Base-by-base conservation (phyloP, 768 basidiomycete species). In the Boletus rubescentipes region DNA sequence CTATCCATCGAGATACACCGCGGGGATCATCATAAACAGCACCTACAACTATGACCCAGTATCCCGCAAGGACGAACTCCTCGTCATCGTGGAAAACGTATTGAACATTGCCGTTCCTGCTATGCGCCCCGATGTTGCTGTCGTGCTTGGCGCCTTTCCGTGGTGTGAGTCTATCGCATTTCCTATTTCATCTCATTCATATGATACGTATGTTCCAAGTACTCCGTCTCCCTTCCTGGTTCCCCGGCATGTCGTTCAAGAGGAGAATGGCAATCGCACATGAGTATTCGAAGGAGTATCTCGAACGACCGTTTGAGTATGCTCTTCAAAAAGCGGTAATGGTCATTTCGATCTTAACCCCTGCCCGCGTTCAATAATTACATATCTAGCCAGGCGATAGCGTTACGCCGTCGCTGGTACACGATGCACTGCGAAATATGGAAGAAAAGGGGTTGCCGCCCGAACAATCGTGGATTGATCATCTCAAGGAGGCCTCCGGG, bases 161-260 rank as follows among this genome's bases (percentile, higher is more conserved):
- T 12, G 43, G 16, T 7, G 59, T 51, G 43, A 37, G 58, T 42
- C 2, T 0, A 18, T 48, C 8, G 1, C 7, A 14, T 12, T 26
- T 29, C 0, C 6, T 12, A 3, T 10, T 32, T 12, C 7, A n/a
- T 44, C 46, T 29, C 10, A 1, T 15, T 37, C 3, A 18, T 1
- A 8, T 12, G 0, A 5, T 5, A 5, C 11, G 1, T 14, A 3
- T 18, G n/a, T n/a, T 29, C 2, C 8, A 7, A 59, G 57, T 59
- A 7, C 46, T 53, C 10, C 5, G 20, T 32, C 48, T 59, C 15
- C 47, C 56, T 2, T 44, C 49, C 6, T 58, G 57, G 55, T 43
- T 58, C 38, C 42, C 53, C 0, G 53, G 42, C 1, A 31, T 45
- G 44, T n/a, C 45, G 2, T 58, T 58, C 15, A 58, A 59, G 37